Conservation (phyloP, 2,329 filamentous ascomycete genomes). For the Pseudogymnoascus sp. region DNA sequence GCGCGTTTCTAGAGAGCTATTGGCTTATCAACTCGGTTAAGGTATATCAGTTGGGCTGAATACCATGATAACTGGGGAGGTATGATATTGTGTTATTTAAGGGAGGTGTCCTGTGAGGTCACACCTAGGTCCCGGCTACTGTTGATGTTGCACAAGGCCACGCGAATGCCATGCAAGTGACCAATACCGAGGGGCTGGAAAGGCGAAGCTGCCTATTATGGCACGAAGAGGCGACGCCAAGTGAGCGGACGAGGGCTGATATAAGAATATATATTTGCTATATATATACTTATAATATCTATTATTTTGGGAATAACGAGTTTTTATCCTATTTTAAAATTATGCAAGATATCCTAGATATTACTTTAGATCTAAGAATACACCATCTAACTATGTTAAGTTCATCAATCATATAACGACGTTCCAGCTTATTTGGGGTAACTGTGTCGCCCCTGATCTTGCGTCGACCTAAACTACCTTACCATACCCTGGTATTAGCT, state of each 20-base stretch:
- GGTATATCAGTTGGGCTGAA: slow-evolving; percentile 41
- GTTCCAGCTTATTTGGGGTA: too few relatives aligned
- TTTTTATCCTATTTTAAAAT: neutral
- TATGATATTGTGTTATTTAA: neutral
- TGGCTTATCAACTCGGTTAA: slow-evolving; percentile 70
- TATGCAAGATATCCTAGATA: neutral
- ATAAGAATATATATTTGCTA: neutral
- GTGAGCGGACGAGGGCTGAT: neutral
- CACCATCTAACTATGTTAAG: too few relatives aligned
- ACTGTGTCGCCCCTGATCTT: too few relatives aligned
- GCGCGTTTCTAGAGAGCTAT: slow-evolving; percentile 64
- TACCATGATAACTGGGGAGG: too few relatives aligned
- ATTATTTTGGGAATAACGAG: neutral
- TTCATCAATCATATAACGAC: too few relatives aligned
- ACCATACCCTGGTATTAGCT: too few relatives aligned
- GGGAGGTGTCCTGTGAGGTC: neutral
- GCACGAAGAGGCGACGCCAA: neutral
- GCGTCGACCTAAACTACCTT: too few relatives aligned
- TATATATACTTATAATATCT: neutral
- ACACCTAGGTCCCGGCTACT: neutral
- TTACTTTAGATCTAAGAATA: neutral
- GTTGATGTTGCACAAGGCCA: neutral
- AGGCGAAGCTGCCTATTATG: neutral
- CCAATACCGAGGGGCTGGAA: neutral
- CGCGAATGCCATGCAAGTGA: neutral